These are phyloP conservation scores for Xylariaceae sp. DNA, from an alignment of 2,329 filamentous ascomycete genomes.

Conservation along the genomic window DNA sequence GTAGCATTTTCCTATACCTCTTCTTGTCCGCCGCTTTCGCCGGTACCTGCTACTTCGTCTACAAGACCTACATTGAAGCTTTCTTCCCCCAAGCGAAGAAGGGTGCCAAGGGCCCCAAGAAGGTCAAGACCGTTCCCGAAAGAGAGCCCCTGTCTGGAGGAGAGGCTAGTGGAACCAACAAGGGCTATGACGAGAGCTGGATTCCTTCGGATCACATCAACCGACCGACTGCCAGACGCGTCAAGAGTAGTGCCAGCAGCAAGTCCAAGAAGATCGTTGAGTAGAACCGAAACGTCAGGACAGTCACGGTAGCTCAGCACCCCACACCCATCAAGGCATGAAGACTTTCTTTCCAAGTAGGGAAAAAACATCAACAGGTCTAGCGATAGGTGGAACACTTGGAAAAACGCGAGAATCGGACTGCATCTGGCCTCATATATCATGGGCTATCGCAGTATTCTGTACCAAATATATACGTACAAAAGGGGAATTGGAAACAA, in stretches of 20 bases:
- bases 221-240: constrained; percentile 68
- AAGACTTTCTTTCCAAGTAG: too few relatives aligned
- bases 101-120: constrained; percentile 47
- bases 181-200: constrained; percentile 88
- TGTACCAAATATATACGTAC: too few relatives aligned
- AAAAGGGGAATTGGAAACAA: neutral
- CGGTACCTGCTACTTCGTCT: constrained; percentile 89
- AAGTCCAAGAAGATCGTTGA: constrained; percentile 38
- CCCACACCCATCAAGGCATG: too few relatives aligned
- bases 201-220: constrained; percentile 87
- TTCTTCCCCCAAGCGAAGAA: constrained; percentile 87
- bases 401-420: too few relatives aligned
- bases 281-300: constrained; percentile 17
- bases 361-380: too few relatives aligned
- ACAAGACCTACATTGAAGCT: constrained; percentile 94
- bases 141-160: constrained; percentile 60
- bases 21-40: constrained; percentile 76
- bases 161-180: constrained; percentile 64
- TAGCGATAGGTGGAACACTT: too few relatives aligned
- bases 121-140: constrained; percentile 38
- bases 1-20: constrained; percentile 94
- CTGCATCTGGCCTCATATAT: neutral
- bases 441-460: neutral
- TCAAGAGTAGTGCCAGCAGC: constrained; percentile 52
- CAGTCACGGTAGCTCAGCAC: neutral